Evolutionary conservation across 495 filamentous ascomycete species (phyloP), one percentile per base, ranked within the genome.

Genomic region (Haplographium delicatum): DNA sequence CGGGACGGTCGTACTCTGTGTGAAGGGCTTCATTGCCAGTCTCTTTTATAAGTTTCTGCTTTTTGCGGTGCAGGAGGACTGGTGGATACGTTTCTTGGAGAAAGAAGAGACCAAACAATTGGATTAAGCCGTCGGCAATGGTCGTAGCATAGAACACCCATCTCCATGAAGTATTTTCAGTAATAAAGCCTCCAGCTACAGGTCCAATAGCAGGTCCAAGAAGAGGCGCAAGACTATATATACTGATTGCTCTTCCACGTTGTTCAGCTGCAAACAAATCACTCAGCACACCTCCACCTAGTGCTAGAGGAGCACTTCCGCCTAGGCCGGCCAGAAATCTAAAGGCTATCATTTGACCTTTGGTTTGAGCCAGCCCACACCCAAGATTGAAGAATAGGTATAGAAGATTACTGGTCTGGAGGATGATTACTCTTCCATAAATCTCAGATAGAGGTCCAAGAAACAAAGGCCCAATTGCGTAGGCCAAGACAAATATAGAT

Each of bases 401-500:
- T 58, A 74, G 52, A 43, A 82, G 33, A 51, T 78, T 83, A 3
- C 67, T 57, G 0, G 70, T 26, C 53, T 80, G 76, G 9, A 82
- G 61, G 15, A 85, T 68, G 4, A 68, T 61, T 11, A 77, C 70
- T 20, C 83, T 72, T 10, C 85, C 84, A 56, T 76, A 86, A 44
- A 84, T 64, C 62, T 87, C 84, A 20, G 73, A 78, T 1, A 86
- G 67, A 0, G 84, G 84, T 1, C 75, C 81, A 16, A 83, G 69
- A 26, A 84, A 61, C 2, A 84, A 63, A 0, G 80, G 80, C 0
- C 76, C 77, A 41, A 78, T 59, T 53, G 82, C 82, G 61, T 86
- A 93, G 8, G 84, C 87, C 3, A 91, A 72, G 11, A 91, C 67
- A 63, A 91, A 91, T 53, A 86, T 73, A 0, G 84, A 87, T 30